These are phyloP conservation scores for Panicum hallii DNA, from an alignment of 202 grass and related monocot genomes.

Conservation along the genomic window DNA sequence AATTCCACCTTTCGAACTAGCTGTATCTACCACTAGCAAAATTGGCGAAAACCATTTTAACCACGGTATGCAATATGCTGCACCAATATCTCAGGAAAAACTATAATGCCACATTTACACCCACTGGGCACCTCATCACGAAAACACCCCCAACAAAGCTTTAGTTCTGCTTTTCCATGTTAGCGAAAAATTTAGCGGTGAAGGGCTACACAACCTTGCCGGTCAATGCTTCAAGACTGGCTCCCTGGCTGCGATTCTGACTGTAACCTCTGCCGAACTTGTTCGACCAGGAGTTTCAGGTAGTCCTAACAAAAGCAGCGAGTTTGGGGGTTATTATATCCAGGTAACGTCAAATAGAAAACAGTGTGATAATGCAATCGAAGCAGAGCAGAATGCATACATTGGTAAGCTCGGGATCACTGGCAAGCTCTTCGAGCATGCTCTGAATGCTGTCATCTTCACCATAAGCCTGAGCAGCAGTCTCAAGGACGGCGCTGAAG, in stretches of 20 bases:
- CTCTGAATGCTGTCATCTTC: constrained; percentile 53
- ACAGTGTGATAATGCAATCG: not conserved
- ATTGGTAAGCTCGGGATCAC: constrained; percentile 63
- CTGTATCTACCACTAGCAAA: constrained; percentile 34
- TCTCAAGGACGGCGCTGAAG: constrained; percentile 72
- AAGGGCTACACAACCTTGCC: not conserved
- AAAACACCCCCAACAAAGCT: no score
- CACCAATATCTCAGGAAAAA: not conserved
- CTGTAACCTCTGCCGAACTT: constrained; percentile 60
- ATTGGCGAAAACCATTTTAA: not conserved
- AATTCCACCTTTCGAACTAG: constrained; percentile 1
- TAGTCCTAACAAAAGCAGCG: constrained; percentile 56
- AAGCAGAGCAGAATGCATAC: constrained; percentile 46
- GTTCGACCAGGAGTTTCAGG: constrained; percentile 57
- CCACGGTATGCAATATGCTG: not conserved
- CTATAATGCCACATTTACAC: constrained; percentile 2
- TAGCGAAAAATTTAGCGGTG: not conserved
- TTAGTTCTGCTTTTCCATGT: no score
- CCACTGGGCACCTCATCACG: not conserved
- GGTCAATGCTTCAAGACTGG: constrained; percentile 23
- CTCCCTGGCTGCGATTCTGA: constrained; percentile 34
- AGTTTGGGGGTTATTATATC: constrained; percentile 28
- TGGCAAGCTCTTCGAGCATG: constrained; percentile 67
- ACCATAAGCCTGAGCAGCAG: constrained; percentile 51
- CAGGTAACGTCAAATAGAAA: not conserved